Conservation (phyloP, 257 asterid species). For the Petrea volubilis region DNA sequence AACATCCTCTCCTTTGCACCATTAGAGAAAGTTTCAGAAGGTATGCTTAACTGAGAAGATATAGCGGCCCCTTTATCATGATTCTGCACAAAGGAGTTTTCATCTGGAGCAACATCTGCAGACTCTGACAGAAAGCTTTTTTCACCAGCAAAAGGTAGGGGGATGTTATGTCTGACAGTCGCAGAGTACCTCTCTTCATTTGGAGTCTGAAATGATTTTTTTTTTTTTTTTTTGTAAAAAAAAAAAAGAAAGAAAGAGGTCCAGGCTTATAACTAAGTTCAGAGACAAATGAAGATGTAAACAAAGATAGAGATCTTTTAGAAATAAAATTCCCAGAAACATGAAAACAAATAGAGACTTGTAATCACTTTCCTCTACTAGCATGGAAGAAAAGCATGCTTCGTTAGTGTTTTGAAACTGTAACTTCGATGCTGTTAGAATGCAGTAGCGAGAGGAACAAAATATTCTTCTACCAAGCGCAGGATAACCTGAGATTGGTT, state of each 20-base stretch:
- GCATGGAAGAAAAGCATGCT: too few relatives aligned
- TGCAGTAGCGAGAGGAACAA: background rate
- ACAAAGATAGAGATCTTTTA: constrained; percentile 1
- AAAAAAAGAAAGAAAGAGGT: constrained; percentile 10
- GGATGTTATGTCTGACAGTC: constrained; percentile 39
- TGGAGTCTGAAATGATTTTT: constrained; percentile 18
- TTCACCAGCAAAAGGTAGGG: constrained; percentile 58
- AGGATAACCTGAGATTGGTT: too few relatives aligned
- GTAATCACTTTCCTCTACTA: constrained; percentile 1
- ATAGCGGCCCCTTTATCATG: constrained; percentile 33
- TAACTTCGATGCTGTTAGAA: background rate
- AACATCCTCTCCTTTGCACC: constrained; percentile 31
- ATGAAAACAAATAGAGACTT: background rate
- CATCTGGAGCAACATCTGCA: constrained; percentile 62
- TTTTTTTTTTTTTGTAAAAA: too few relatives aligned
- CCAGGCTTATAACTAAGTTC: background rate
- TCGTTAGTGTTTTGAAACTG: background rate
- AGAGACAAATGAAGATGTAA: background rate
- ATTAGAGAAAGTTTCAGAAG: constrained; percentile 41
- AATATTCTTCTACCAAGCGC: background rate
- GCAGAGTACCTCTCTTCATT: constrained; percentile 38
- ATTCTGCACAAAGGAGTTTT: constrained; percentile 53
- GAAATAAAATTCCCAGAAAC: constrained; percentile 10
- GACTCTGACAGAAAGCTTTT: constrained; percentile 84
- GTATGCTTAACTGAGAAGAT: constrained; percentile 57